Percentiles rank a stretch among this genome's conserved stretches.
Evolutionary conservation across 805 yeast species (phyloP).

Genomic region (Hemisphaericaspora nanyangensis): DNA sequence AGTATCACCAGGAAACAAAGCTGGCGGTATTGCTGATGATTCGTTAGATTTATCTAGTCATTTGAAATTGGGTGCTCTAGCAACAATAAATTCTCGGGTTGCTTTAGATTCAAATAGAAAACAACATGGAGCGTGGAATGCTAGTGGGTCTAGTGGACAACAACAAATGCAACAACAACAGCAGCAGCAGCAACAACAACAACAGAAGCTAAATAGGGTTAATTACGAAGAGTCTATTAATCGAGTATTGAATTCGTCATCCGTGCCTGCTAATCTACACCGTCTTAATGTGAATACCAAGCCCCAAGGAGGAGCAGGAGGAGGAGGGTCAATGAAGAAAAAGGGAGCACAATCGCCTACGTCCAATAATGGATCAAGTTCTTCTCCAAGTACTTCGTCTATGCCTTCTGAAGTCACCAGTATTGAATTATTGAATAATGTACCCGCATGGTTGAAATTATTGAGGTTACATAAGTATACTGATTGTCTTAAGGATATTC

Average conservation of each 20-base stretch:
- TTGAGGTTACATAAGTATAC: slow-evolving; percentile 93
- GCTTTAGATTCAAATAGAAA: slow-evolving; percentile 42
- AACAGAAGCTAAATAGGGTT: slow-evolving; percentile 8
- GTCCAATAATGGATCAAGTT: neutral
- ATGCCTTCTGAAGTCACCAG: slow-evolving; percentile 42
- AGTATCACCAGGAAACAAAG: neutral
- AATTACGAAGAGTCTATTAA: slow-evolving; percentile 34
- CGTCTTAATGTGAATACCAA: slow-evolving; percentile 7
- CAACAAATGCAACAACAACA: slow-evolving; percentile 4
- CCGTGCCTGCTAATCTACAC: slow-evolving; percentile 29
- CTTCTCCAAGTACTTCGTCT: slow-evolving; percentile 18
- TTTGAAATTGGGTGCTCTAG: slow-evolving; percentile 61
- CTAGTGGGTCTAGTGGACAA: slow-evolving; percentile 4
- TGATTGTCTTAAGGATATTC: slow-evolving; percentile 65
- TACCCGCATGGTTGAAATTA: slow-evolving; percentile 90
- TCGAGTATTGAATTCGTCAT: slow-evolving; percentile 31
- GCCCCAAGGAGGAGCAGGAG: neutral
- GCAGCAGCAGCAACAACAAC: slow-evolving; percentile 13
- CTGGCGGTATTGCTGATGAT: slow-evolving; percentile 14
- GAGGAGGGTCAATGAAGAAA: neutral
- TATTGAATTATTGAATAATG: slow-evolving; percentile 57
- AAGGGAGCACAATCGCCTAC: slow-evolving; percentile 15
- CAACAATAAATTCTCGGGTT: slow-evolving; percentile 58
- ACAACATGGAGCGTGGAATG: slow-evolving; percentile 5
- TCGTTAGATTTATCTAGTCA: slow-evolving; percentile 26